Percentiles rank a stretch among this genome's conserved stretches.
Conservation (phyloP, 192 early-diverging fungal species). For the Coemansia erecta region DNA sequence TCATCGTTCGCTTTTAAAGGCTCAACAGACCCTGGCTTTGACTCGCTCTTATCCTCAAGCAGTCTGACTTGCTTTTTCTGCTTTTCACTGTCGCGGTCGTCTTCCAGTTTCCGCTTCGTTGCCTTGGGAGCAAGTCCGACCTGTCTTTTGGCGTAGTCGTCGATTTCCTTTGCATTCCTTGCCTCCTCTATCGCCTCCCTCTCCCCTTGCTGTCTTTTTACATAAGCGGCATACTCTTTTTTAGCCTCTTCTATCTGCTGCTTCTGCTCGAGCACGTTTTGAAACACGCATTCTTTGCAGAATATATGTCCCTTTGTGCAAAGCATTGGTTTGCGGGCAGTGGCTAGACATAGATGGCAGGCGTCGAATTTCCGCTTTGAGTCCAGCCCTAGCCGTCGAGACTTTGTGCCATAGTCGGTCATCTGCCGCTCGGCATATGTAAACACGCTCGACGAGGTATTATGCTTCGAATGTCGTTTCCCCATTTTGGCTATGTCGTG, state of each 20-base stretch:
- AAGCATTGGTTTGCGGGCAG: constrained; percentile 24
- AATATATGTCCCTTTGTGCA: constrained; percentile 69
- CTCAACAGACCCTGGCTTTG: neutral
- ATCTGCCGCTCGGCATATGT: constrained; percentile 85
- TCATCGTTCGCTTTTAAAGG: neutral
- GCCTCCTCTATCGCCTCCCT: neutral
- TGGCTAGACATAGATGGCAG: constrained; percentile 78
- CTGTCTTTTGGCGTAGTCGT: constrained; percentile 3
- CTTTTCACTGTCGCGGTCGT: neutral
- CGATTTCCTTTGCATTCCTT: constrained; percentile 10
- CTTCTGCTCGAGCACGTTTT: constrained; percentile 82
- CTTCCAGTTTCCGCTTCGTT: neutral
- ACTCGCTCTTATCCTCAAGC: constrained; percentile 11
- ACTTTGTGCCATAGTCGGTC: constrained; percentile 89
- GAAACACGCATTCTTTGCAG: constrained; percentile 86
- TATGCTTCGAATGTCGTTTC: constrained; percentile 84
- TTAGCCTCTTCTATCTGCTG: constrained; percentile 60
- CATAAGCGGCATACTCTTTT: constrained; percentile 47
- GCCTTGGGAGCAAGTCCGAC: constrained; percentile 16
- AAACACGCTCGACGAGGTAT: constrained; percentile 86
- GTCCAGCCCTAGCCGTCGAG: constrained; percentile 73
- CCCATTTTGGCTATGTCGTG: no score
- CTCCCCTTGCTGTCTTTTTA: constrained; percentile 22
- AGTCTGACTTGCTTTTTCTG: constrained; percentile 23
- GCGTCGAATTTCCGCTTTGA: constrained; percentile 81